Evolutionary conservation across 108 stramenopile genomes (phyloP).

Genomic region (Pelagomonas calceolata): DNA sequence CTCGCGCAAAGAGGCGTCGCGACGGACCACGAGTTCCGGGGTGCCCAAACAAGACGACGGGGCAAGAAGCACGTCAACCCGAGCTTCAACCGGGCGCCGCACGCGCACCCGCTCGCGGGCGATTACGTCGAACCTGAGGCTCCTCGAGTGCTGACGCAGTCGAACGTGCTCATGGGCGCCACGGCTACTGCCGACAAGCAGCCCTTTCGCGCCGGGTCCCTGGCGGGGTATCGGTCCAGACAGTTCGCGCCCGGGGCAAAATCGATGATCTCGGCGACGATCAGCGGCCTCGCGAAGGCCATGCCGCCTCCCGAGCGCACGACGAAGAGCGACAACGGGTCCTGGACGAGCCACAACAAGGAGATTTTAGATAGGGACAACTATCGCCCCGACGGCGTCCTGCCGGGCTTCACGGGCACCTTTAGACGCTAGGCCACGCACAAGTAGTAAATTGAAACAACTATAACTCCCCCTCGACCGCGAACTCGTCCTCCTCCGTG

Average conservation of each 20-base stretch:
- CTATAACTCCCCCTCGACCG: too few species aligned
- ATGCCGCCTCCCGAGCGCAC: too few species aligned
- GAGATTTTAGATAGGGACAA: too few species aligned
- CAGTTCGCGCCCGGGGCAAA: not conserved
- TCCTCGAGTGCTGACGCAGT: not conserved
- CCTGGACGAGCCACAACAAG: too few species aligned
- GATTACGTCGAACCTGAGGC: not conserved
- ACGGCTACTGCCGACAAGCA: not conserved
- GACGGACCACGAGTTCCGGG: not conserved
- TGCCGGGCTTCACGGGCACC: too few species aligned
- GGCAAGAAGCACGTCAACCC: not conserved
- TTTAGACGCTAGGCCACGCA: too few species aligned
- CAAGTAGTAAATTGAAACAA: too few species aligned
- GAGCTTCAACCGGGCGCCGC: not conserved
- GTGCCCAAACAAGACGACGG: not conserved
- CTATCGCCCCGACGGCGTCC: too few species aligned
- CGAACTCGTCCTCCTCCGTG: too few species aligned
- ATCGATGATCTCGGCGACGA: not conserved
- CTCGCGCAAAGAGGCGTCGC: not conserved
- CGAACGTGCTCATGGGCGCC: too few species aligned
- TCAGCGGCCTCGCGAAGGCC: not conserved
- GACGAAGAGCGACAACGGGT: too few species aligned
- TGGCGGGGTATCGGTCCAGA: not conserved
- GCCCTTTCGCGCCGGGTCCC: not conserved
- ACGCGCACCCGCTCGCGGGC: not conserved